These are phyloP conservation scores for Fusarium sp. DNA, from an alignment of 2,329 filamentous ascomycete species.

Conservation along the genomic window DNA sequence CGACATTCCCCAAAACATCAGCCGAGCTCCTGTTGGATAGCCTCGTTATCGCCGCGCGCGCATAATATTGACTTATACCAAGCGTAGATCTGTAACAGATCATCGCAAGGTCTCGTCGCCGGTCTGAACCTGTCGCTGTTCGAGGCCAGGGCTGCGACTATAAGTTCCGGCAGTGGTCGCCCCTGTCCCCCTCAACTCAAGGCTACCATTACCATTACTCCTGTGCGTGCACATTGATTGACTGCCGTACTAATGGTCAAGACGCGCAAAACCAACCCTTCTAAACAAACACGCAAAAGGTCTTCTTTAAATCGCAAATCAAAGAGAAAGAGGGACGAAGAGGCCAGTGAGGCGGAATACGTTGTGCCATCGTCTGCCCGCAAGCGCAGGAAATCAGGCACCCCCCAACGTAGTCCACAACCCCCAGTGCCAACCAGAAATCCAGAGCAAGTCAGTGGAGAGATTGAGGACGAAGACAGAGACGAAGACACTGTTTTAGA, in stretches of 20 bases:
- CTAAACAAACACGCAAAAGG: slow-evolving; percentile 34
- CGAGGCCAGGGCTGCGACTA: slow-evolving; percentile 5
- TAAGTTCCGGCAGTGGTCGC: slow-evolving; percentile 7
- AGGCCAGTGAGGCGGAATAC: slow-evolving; percentile 8
- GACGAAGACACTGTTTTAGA: not conserved
- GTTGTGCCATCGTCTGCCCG: not conserved
- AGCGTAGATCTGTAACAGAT: slow-evolving; percentile 47
- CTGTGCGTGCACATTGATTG: slow-evolving; percentile 9
- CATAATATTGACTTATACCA: slow-evolving; percentile 49
- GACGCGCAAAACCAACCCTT: slow-evolving; percentile 40
- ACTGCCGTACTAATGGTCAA: slow-evolving; percentile 49
- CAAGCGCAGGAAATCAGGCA: slow-evolving; percentile 16
- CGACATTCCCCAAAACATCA: slow-evolving; percentile 34
- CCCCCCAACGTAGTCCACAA: not conserved
- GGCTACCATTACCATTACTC: slow-evolving; percentile 12
- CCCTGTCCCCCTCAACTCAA: slow-evolving; percentile 14
- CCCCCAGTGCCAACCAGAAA: not conserved
- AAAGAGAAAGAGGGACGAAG: slow-evolving; percentile 16
- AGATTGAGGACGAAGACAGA: not conserved
- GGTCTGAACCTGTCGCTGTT: slow-evolving; percentile 21
- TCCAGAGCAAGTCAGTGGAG: not conserved
- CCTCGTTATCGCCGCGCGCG: slow-evolving; percentile 43
- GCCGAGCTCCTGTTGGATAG: slow-evolving; percentile 40
- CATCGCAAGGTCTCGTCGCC: slow-evolving; percentile 37
- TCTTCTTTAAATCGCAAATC: slow-evolving; percentile 35